Conservation (phyloP, 2,329 filamentous ascomycete genomes). For the Trichoderma aggressivum region DNA sequence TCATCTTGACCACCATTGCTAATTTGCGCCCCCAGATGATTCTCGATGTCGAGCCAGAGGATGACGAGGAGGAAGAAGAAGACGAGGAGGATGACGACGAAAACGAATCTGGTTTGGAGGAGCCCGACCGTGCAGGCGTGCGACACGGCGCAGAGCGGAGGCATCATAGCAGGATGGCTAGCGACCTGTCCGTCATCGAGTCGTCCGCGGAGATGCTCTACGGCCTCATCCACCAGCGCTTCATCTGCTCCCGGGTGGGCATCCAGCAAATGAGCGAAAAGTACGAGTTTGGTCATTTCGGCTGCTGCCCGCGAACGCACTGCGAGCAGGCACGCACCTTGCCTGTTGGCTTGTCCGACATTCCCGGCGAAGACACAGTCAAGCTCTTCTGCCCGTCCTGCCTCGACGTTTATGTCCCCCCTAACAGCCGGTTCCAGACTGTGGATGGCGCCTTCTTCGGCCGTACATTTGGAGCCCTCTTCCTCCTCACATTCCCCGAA, state of each 20-base stretch:
- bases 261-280: conserved; percentile 99
- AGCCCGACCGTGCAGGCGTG: conserved; percentile 50
- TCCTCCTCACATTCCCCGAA: conserved; percentile 98
- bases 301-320: conserved; percentile 88
- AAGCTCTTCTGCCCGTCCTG: conserved; percentile 98
- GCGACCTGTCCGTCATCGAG: conserved; percentile 92
- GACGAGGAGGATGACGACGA: conserved; percentile 74
- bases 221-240: conserved; percentile 95
- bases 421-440: conserved; percentile 94
- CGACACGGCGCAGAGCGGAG: conserved; percentile 61
- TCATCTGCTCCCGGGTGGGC: conserved; percentile 92
- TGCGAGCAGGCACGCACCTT: conserved; percentile 88
- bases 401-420: conserved; percentile 93
- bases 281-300: conserved; percentile 95
- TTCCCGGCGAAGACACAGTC: conserved; percentile 93
- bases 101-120: conserved; percentile 59
- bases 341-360: conserved; percentile 90
- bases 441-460: conserved; percentile 98
- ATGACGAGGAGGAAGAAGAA: conserved; percentile 82
- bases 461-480: conserved; percentile 92
- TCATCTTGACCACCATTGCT: not conserved
- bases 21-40: conserved; percentile 66
- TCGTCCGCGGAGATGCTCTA: conserved; percentile 98
- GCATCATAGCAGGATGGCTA: conserved; percentile 80
- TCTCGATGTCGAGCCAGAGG: conserved; percentile 93